Evolutionary conservation across 2,329 filamentous ascomycete species (phyloP).

Genomic region (Exutisphaerella laricina): DNA sequence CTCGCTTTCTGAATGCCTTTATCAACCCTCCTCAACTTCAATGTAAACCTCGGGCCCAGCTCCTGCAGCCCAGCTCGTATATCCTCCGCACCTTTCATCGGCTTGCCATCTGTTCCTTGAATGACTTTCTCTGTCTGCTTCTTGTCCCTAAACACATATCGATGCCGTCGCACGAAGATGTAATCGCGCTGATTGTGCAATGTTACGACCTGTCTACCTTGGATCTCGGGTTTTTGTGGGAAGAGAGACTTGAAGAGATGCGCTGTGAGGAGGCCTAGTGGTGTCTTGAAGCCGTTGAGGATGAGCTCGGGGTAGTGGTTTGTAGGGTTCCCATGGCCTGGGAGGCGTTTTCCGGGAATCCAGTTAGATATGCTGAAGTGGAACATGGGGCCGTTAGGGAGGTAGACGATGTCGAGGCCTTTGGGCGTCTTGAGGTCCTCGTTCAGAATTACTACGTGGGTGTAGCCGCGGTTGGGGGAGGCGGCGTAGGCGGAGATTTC

Average conservation of each 20-base stretch:
- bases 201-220: constrained; percentile 84
- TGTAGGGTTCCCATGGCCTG: constrained; percentile 84
- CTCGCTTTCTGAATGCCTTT: constrained; percentile 73
- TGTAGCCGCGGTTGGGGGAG: constrained; percentile 65
- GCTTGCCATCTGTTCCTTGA: constrained; percentile 71
- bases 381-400: constrained; percentile 82
- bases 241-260: constrained; percentile 76
- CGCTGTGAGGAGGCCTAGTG: constrained; percentile 80
- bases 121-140: constrained; percentile 80
- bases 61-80: constrained; percentile 87
- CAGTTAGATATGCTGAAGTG: constrained; percentile 89
- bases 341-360: constrained; percentile 79
- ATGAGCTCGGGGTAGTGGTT: constrained; percentile 86
- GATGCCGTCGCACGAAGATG: constrained; percentile 84
- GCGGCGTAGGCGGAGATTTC: constrained; percentile 84
- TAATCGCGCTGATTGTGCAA: constrained; percentile 94
- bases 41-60: constrained; percentile 72
- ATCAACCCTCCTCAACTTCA: constrained; percentile 87
- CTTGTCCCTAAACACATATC: constrained; percentile 92
- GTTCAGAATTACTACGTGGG: constrained; percentile 74
- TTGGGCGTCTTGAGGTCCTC: constrained; percentile 83
- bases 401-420: constrained; percentile 75
- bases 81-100: constrained; percentile 76
- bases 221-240: constrained; percentile 74
- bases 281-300: constrained; percentile 91